Conservation (phyloP, 208 protist genomes). For the Strigomonas culicis region DNA sequence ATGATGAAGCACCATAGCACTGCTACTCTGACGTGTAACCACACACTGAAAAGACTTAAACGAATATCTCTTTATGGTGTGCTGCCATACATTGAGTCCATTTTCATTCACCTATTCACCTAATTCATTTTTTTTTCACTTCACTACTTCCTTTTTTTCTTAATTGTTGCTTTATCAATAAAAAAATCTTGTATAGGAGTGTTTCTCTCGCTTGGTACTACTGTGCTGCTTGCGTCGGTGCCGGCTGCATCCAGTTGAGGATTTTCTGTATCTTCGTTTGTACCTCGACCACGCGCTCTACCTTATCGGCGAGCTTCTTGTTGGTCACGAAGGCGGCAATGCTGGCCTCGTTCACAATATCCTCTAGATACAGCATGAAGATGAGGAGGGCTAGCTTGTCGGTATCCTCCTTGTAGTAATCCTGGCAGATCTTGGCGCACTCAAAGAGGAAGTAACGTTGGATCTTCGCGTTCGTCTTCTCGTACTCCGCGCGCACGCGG, state of each 20-base stretch:
- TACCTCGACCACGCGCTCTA: slow-evolving; percentile 25
- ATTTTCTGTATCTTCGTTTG: slow-evolving; percentile 25
- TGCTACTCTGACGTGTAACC: no score
- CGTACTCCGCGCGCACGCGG: neutral
- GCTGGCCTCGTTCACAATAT: slow-evolving; percentile 39
- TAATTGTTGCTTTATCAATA: slow-evolving; percentile 34
- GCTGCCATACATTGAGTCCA: no score
- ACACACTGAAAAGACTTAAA: no score
- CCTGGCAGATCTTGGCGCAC: slow-evolving; percentile 38
- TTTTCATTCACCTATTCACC: no score
- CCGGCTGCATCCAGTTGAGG: neutral
- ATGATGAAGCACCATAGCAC: no score
- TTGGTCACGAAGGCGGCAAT: slow-evolving; percentile 53
- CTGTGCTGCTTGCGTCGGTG: neutral
- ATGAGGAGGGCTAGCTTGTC: slow-evolving; percentile 59
- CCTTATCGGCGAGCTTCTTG: slow-evolving; percentile 16
- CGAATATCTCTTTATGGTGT: no score
- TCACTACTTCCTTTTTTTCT: slow-evolving; percentile 22
- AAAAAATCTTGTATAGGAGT: slow-evolving; percentile 34
- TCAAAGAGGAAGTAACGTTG: slow-evolving; percentile 60
- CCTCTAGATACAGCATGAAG: slow-evolving; percentile 80
- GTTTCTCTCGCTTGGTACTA: slow-evolving; percentile 10
- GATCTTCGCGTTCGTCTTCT: slow-evolving; percentile 18
- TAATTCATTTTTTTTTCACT: slow-evolving; percentile 1
- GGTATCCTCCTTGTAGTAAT: slow-evolving; percentile 22